phyloP scores from a whole-genome alignment of 306 rosid species.

The Rubus parviflorus region DNA sequence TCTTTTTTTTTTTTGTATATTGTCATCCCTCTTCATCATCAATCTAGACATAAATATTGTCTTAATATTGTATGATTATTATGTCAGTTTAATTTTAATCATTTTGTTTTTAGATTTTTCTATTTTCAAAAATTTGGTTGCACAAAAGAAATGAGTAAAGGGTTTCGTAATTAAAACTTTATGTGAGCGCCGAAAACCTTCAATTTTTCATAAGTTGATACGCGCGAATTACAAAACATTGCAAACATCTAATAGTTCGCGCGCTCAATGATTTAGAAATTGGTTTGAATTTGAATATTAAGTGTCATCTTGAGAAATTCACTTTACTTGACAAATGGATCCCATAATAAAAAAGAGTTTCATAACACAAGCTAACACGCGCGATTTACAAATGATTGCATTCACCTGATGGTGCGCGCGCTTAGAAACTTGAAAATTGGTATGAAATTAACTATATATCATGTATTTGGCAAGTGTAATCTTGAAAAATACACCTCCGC shows the following conservation, averaged over 20 bases:
- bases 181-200: background rate
- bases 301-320: background rate
- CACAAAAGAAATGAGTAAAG: no score
- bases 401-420: no score
- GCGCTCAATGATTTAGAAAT: background rate
- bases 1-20: background rate
- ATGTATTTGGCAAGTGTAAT: background rate
- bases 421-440: background rate
- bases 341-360: background rate
- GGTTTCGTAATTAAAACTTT: background rate
- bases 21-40: background rate
- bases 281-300: background rate
- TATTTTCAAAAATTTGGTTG: background rate
- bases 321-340: background rate
- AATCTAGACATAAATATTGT: background rate
- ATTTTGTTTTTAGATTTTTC: fast-evolving
- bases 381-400: background rate
- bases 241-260: no score
- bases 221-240: background rate
- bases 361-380: no score
- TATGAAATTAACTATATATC: background rate
- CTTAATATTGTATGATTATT: background rate
- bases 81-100: background rate
- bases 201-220: background rate
- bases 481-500: background rate